Evolutionary conservation across 768 basidiomycete genomes (phyloP), one percentile per base, ranked within the genome.

Genomic region (Panus rudis): DNA sequence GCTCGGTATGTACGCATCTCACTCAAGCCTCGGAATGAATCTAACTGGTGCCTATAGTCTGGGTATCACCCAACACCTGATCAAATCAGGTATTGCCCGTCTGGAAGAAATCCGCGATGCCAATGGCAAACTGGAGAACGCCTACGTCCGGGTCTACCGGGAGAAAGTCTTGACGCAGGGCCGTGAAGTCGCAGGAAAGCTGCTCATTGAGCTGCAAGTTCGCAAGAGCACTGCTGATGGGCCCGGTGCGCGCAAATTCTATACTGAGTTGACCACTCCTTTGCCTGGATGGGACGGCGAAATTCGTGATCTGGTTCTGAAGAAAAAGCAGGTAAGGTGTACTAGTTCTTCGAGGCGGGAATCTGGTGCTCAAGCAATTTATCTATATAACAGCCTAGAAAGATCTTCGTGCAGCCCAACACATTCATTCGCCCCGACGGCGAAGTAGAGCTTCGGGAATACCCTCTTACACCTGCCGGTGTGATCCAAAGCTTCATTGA

Each of bases 201-300:
- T 92, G 12, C 70, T 93, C 24, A 56, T 91, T 33, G 79, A 88
- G 44, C 68, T 92, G 13, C 90, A 92, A 60, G 83, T 91, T 25
- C 80, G 80, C 50, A 91, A 82, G 74, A 84, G 84, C 57, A 87
- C 84, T 3, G 88, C 88, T 17, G 88, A 91, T 58, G 88, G 84
- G 35, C 62, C 77, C 7, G 89, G 88, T 2, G 79, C 89, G n/a
- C 76, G 80, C 25, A 65, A 72, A 47, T 92, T 78, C 67, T 92
- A 91, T 60, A 82, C 74, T n/a, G 69, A 76, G 26, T 68, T 92
- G 48, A 92, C 90, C 6, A 79, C 73, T 33, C 90, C 90, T 3
- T 61, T 78, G 35, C 59, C 67, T 27, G 77, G 77, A 6, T 88
- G 86, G 89, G 70, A 84, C 48, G 76, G 75, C 30, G 81, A 85